phyloP scores from a whole-genome alignment of 2,329 filamentous ascomycete genomes.

The Pseudogymnoascus sp. region DNA sequence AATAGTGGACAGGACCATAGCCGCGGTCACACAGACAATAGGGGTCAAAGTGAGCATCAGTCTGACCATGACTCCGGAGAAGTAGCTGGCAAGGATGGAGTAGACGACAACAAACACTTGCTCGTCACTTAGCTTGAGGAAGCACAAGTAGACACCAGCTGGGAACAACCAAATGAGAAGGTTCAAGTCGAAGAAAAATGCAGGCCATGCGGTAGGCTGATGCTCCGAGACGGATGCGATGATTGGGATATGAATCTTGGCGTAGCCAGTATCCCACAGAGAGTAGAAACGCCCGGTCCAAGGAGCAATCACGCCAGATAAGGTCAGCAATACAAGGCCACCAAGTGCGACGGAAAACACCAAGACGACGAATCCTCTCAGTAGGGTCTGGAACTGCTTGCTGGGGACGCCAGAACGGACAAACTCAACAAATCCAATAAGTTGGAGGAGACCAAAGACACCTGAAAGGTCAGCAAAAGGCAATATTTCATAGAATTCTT shows the following conservation, averaged over 20 bases:
- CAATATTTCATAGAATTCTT: not conserved
- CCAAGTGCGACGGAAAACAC: constrained; percentile 66
- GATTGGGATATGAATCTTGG: constrained; percentile 98
- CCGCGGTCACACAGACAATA: constrained; percentile 89
- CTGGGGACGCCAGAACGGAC: constrained; percentile 80
- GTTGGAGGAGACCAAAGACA: constrained; percentile 90
- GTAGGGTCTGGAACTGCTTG: constrained; percentile 88
- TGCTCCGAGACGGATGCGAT: constrained; percentile 99
- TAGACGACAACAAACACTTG: constrained; percentile 98
- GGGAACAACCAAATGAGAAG: constrained; percentile 99
- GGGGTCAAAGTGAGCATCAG: constrained; percentile 96
- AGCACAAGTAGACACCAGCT: constrained; percentile 96
- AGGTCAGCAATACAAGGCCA: constrained; percentile 77
- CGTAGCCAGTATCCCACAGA: constrained; percentile 96
- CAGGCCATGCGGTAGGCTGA: constrained; percentile 96
- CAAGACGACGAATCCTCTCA: constrained; percentile 65
- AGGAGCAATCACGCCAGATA: constrained; percentile 85
- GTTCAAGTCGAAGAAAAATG: constrained; percentile 98
- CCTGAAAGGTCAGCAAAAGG: constrained; percentile 41
- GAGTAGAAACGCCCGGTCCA: constrained; percentile 99
- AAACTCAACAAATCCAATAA: constrained; percentile 87
- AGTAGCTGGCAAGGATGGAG: constrained; percentile 93
- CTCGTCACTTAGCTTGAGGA: constrained; percentile 87
- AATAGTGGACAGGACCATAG: constrained; percentile 78
- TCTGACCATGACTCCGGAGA: constrained; percentile 98